Evolutionary conservation across 305 asterid species (phyloP), one percentile per base, ranked within the genome.

Genomic region (Ajuga reptans): DNA sequence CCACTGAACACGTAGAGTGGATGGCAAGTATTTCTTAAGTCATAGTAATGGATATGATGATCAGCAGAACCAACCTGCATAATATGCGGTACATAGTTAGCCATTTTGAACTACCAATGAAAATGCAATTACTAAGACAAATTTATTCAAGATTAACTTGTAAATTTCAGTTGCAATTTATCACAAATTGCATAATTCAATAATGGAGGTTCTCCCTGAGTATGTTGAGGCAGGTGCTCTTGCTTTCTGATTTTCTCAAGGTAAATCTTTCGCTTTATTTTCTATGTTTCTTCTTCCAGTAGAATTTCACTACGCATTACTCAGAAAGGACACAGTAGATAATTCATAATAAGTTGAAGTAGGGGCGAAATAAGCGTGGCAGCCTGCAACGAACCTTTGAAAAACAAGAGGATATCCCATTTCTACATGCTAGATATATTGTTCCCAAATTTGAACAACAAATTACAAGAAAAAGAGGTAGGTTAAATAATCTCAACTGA

Each of bases 31-130:
- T 85, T 86, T 76, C 96, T 74, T 16, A 88, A 77, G 78, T 88
- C 96, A 59, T 83, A 88, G 73, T 88, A 88, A 77, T 88, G 93
- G 68, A 86, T 86, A 66, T 83, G 84, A 71, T 88, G 91, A 72
- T 88, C 96, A 0, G 91, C 96, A 12, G 96, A 88, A 69, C 96
- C 96, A 75, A 88, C 91, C 96, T 88, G 85, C 71, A 77, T 12
- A 10, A 6, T 33, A 52, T 6, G 15, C 33, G 12, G 54, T 16
- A 31, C 31, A 31, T 8, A 43, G 29, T 67, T 54, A 55, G 18
- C 9, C 27, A 55, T 55, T 57, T 4, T 17, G 16, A 52, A 18
- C 16, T 54, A 41, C 33, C 9, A 14, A 71, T 14, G 69, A 16
- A 68, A 29, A 47, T 8, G 64, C 59, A 21, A 49, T 3, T 16